Evolutionary conservation across 371 early-diverging fungal genomes (phyloP), one percentile per base, ranked within the genome.

Genomic region (Homolaphlyctis polyrhiza): DNA sequence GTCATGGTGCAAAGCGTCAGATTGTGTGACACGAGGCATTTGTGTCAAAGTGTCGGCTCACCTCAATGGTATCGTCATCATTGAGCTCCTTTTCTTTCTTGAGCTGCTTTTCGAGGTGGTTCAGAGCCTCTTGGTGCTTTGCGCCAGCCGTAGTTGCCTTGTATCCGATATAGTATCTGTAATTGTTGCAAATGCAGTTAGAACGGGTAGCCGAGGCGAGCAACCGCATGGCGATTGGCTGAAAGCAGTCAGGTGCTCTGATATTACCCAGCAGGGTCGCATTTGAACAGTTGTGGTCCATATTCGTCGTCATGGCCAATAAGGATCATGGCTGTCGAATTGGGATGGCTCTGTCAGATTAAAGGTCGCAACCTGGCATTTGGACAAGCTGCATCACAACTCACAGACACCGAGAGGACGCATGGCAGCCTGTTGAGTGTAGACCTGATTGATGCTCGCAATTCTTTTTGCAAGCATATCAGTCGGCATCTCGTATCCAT

Each of bases 361-460:
- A 14, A 11, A 11, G 32, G 32, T 14, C 14, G 11, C 11, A 28
- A 51, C 11, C 14, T 6, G 52, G 14, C 32, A 51, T 51, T 21
- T 21, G 52, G 11, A 51, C 25, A 11, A 27, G 52, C 4, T 34
- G 39, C 8, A 11, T 11, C 39, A 39, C 14, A 8, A 87, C 90
- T 79, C 80, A 93, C 91, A 95, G 66, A 96, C 96, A 65, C 97
- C 99, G 57, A 94, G 81, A 29, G 97, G 98, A 70, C 99, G 83
- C 96, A 97, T 97, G 63, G 94, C 95, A 36, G 99, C 99, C 69
- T 97, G 95, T 72, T 98, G 99, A 55, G 99, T 98, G 75, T 94
- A 96, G 35, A 98, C 95, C 85, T 98, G 98, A 73, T 96, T 97
- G 70, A 96, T 87, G 74, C 91, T 95, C 58, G 98, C 99, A 66